Base-by-base conservation (phyloP, 164 flowering plant genomes). In the Malania oleifera region DNA sequence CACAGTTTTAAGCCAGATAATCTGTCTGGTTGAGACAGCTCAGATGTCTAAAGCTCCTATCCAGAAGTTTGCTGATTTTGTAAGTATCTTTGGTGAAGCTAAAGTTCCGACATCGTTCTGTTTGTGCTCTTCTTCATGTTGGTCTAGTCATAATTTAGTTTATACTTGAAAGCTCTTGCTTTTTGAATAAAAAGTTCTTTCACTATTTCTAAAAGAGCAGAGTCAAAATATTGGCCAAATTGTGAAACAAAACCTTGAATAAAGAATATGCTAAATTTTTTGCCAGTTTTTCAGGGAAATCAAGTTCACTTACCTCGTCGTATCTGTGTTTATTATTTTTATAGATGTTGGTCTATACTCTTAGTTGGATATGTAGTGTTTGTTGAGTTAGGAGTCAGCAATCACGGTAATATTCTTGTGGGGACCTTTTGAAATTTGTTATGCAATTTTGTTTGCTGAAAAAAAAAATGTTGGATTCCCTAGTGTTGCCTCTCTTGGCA, bases 11-110 rank as follows among this genome's bases (percentile, higher is more conserved):
- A 91, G 83, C 70, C 99, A 95, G 78, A 95, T 91, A 62, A 91
- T 95, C 61, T 73, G 79, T 66, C 67, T 95, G 75, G 96, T 95
- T 68, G 99, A 95, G 83, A 78, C 91, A 24, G 99, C 99, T 29
- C 99, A 95, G 70, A 89, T 91, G 96, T 84, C 96, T 19, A 95
- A 95, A 75, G 99, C 99, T 72, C 99, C 99, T n/a, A 89, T 95
- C 64, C 99, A 95, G 81, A 87, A 91, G 66, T 89, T 91, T 74
- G 98, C 99, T 22, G 99, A 95, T 66, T 85, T 67, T 82, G 99
- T 95, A 73, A 85, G 99, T 83, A 34, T 41, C n/a, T 0, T 39
- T 35, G 4, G 4, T 61, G 0, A 10, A 11, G 24, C 17, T 20
- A 5, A 27, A 11, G 14, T 28, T 9, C 54, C 0, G 1, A 50